Percentiles rank a stretch among this genome's conserved stretches.
Evolutionary conservation across 495 filamentous ascomycete genomes (phyloP).

Genomic region (Penicillium bovifimosum): DNA sequence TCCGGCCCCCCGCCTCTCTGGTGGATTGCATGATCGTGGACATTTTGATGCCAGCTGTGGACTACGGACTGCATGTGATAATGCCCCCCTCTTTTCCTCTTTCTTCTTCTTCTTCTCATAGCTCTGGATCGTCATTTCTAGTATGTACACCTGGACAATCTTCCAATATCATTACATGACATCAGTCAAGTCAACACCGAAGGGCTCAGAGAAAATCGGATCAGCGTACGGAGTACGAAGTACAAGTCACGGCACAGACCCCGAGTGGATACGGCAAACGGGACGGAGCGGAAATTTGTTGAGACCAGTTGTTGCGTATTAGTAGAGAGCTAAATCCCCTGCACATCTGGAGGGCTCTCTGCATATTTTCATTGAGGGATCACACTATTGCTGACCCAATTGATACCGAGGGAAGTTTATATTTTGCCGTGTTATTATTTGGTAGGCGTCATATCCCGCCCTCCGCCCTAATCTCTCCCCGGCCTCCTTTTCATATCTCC

Average conservation of each 20-base stretch:
- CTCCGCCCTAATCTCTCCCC: neutral
- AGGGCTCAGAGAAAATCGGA: neutral
- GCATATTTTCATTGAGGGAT: neutral
- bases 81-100: neutral
- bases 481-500: neutral
- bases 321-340: neutral
- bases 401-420: conserved; percentile 1
- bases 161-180: neutral
- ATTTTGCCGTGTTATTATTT: neutral
- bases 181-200: neutral
- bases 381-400: neutral
- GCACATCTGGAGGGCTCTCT: neutral
- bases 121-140: neutral
- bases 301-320: neutral
- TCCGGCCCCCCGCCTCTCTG: neutral
- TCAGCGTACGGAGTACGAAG: too few species aligned
- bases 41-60: neutral
- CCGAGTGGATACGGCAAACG: conserved; percentile 7
- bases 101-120: neutral
- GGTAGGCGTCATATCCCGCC: conserved; percentile 4
- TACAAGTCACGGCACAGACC: neutral
- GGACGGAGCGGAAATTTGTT: conserved; percentile 9
- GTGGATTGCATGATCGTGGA: neutral
- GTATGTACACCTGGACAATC: neutral
- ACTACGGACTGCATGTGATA: neutral